Percentiles rank a stretch among this genome's conserved stretches.
These are phyloP conservation scores for Plantago elongata DNA, from an alignment of 257 asterid genomes.

Conservation along the genomic window DNA sequence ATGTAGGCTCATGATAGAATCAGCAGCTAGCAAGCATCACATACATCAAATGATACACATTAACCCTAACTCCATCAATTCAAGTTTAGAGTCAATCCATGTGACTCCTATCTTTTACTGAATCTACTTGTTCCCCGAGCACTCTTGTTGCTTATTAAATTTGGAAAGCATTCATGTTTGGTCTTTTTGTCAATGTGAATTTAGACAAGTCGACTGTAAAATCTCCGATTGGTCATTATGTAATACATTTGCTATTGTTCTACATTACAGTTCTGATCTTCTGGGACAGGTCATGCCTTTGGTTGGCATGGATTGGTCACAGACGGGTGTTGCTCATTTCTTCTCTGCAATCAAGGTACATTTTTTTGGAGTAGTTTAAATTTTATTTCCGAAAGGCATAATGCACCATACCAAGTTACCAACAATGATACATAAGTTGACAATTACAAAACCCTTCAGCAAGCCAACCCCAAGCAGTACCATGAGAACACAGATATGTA, in stretches of 20 bases:
- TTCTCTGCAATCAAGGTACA: constrained; percentile 95
- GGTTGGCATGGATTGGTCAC: constrained; percentile 99
- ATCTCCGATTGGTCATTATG: background rate
- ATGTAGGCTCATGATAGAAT: background rate
- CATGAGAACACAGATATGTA: too few species aligned
- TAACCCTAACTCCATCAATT: background rate
- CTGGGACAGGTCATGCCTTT: constrained; percentile 95
- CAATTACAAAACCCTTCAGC: too few species aligned
- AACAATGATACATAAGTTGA: too few species aligned
- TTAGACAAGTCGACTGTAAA: too few species aligned
- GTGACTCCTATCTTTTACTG: background rate
- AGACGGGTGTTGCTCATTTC: constrained; percentile 87
- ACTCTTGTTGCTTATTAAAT: background rate
- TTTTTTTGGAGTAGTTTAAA: background rate
- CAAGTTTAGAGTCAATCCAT: background rate
- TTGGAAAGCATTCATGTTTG: background rate
- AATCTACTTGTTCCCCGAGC: background rate
- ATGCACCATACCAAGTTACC: too few species aligned
- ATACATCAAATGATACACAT: background rate
- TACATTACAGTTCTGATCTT: constrained; percentile 71
- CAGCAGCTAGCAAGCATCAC: background rate
- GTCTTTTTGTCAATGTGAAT: constrained; percentile 4
- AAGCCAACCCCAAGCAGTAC: too few species aligned
- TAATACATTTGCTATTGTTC: constrained; percentile 9
- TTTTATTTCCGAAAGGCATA: too few species aligned